A percentile compares a stretch with the other conserved stretches of the same genome.
phyloP scores from a whole-genome alignment of 148 eudicot species.

The Chenopodium formosanum region DNA sequence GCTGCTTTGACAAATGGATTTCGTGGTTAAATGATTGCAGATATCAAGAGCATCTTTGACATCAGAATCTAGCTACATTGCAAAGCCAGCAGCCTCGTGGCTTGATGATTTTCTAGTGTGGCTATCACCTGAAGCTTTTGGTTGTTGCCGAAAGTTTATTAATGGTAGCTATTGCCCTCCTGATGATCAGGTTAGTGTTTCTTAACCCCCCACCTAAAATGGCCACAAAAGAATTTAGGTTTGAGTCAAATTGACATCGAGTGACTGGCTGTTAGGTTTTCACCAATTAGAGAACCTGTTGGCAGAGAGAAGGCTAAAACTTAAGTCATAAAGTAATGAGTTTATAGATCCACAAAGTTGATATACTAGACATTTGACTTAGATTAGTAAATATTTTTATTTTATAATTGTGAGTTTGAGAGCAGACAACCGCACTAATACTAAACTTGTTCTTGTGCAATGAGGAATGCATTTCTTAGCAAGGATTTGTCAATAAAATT shows the following conservation, averaged over 20 bases:
- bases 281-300: not conserved
- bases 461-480: not conserved
- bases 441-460: not conserved
- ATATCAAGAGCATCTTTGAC: slow-evolving; percentile 66
- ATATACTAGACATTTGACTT: not conserved
- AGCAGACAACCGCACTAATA: not conserved
- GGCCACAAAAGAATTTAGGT: not conserved
- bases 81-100: slow-evolving; percentile 82
- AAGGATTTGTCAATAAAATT: not conserved
- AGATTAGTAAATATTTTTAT: not conserved
- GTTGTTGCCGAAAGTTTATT: slow-evolving; percentile 65
- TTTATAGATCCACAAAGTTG: not conserved
- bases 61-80: slow-evolving; percentile 61
- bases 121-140: slow-evolving; percentile 81
- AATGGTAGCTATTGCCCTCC: slow-evolving; percentile 73
- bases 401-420: not conserved
- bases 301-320: not conserved
- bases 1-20: not conserved
- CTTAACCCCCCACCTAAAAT: not conserved
- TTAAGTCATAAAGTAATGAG: not conserved
- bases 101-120: slow-evolving; percentile 84
- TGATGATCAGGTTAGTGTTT: slow-evolving; percentile 66
- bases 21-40: slow-evolving; percentile 31
- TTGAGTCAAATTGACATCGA: not conserved
- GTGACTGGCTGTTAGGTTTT: not conserved